These are phyloP conservation scores for Phytophthora litchii DNA, from an alignment of 352 stramenopile species.

Conservation along the genomic window DNA sequence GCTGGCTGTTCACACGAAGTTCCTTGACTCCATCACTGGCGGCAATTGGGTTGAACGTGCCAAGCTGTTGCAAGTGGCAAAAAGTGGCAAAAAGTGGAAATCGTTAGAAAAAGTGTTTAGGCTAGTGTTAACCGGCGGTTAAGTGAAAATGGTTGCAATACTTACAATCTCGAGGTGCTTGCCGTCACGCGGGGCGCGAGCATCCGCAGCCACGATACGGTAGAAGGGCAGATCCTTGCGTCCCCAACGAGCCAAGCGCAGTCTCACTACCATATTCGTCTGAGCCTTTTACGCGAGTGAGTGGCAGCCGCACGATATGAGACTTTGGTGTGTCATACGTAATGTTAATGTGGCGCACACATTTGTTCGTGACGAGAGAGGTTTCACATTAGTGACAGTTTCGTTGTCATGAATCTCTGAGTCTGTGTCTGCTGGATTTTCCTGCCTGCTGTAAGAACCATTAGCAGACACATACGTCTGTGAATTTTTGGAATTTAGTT, in stretches of 20 bases:
- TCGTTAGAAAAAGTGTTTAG: slow-evolving; percentile 5
- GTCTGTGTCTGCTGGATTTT: slow-evolving; percentile 22
- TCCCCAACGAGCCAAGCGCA: slow-evolving; percentile 85
- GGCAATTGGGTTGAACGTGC: slow-evolving; percentile 89
- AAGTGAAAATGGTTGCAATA: neutral
- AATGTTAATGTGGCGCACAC: neutral
- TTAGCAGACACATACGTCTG: slow-evolving; percentile 6
- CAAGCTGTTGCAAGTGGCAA: slow-evolving; percentile 50
- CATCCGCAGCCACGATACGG: slow-evolving; percentile 87
- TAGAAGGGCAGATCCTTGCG: slow-evolving; percentile 91
- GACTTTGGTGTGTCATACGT: slow-evolving; percentile 10
- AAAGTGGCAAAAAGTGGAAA: slow-evolving; percentile 6
- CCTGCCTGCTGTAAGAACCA: slow-evolving; percentile 23
- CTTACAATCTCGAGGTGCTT: slow-evolving; percentile 89
- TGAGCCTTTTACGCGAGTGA: slow-evolving; percentile 21
- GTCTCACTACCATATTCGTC: slow-evolving; percentile 82
- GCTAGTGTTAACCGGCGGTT: neutral
- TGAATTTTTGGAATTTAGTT: slow-evolving; percentile 15
- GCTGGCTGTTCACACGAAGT: slow-evolving; percentile 86
- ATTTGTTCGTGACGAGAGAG: neutral
- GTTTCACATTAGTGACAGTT: slow-evolving; percentile 6
- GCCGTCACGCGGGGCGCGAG: slow-evolving; percentile 81
- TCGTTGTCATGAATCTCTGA: slow-evolving; percentile 11
- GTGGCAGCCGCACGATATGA: slow-evolving; percentile 33
- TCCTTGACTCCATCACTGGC: slow-evolving; percentile 87